Base-by-base conservation (phyloP, 805 yeast genomes). In the Saccharomycodes ludwigii region DNA sequence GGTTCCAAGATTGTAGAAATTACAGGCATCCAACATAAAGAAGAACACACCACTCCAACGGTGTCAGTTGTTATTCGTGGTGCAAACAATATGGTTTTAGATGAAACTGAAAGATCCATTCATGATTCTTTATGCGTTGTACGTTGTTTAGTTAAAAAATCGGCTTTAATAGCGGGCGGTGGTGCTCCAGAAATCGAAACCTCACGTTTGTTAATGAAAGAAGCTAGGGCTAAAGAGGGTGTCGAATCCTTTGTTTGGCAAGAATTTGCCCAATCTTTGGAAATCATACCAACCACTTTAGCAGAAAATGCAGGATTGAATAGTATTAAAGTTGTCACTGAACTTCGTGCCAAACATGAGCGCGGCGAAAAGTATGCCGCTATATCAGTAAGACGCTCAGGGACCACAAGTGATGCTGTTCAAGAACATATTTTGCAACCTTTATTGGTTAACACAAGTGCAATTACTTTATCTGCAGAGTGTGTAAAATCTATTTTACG, bases 101-200 rank as follows among this genome's bases (percentile, higher is more conserved):
- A 91, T 58, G 99, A 91, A 63, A 76, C 97, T 23, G 99, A 91
- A 55, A 77, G 99, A 60, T 86, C 97, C 3, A 64, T 91, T 41
- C 99, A 91, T 50, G 99, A 91, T 58, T 97, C 98, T 0, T 68
- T 91, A 36, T 91, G 99, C 68, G 98, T 88, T 17, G 68, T 85
- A 35, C 72, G 94, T 50, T 84, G 95, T 59, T 65, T 84, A 34
- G 94, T 85, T 18, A 83, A 84, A 52, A 84, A 82, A 54, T 78
- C 71, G 50, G 94, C 94, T 20, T 54, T 80, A 51, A 85, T 91
- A 60, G 95, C 97, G 10, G 99, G 99, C 47, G 99, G 98, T 41
- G 98, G 97, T 47, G 97, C 98, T 5, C 94, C 97, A 28, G 96
- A 85, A 59, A 74, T 85, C 42, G 95, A 86, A 63, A 76, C 83